phyloP scores from a whole-genome alignment of 768 basidiomycete genomes.

The Tricholoma sp. region DNA sequence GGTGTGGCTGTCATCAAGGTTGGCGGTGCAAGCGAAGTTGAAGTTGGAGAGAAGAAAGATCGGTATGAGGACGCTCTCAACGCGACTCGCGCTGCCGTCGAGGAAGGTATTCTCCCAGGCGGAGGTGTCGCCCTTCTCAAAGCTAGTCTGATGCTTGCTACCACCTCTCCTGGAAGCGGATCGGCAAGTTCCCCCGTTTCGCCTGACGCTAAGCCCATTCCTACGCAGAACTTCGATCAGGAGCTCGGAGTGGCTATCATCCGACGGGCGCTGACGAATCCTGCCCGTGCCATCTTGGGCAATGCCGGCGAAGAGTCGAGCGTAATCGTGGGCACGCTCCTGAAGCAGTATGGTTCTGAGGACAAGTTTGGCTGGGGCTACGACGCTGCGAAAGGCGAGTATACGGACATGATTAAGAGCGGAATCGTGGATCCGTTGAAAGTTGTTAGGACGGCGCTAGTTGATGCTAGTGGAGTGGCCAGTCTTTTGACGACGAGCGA shows the following conservation, averaged over 20 bases:
- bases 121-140: constrained; percentile 93
- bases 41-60: constrained; percentile 99
- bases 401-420: constrained; percentile 88
- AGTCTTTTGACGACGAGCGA: constrained; percentile 91
- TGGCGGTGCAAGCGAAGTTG: constrained; percentile 89
- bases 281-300: constrained; percentile 81
- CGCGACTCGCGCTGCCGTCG: constrained; percentile 97
- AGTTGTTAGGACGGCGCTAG: constrained; percentile 89
- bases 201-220: constrained; percentile 60
- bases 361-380: constrained; percentile 89
- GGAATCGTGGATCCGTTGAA: constrained; percentile 96
- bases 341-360: constrained; percentile 57
- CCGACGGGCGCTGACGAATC: constrained; percentile 76
- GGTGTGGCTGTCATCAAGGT: constrained; percentile 99
- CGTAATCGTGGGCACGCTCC: constrained; percentile 87
- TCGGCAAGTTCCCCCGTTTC: constrained; percentile 46
- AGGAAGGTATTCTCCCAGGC: constrained; percentile 97
- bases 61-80: constrained; percentile 96
- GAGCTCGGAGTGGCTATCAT: constrained; percentile 94
- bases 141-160: constrained; percentile 67
- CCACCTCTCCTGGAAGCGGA: constrained; percentile 42
- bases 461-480: constrained; percentile 93
- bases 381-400: constrained; percentile 89
- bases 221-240: constrained; percentile 93
- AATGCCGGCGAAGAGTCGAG: constrained; percentile 94